Evolutionary conservation across 2,329 filamentous ascomycete genomes (phyloP).

Genomic region (Fusarium algeriense): DNA sequence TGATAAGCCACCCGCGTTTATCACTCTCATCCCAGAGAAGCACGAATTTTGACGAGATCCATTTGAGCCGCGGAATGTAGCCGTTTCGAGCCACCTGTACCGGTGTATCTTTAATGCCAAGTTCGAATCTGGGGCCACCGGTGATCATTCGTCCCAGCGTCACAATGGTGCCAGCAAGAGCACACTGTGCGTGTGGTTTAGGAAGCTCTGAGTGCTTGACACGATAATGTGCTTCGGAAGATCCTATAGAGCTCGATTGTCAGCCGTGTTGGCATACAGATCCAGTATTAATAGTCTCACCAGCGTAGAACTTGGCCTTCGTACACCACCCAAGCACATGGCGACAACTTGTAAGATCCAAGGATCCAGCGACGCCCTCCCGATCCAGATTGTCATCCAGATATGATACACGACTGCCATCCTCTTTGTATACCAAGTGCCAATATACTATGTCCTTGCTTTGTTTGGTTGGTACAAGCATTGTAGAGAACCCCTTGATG

Average conservation of each 20-base stretch:
- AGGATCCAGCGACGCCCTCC: accelerated
- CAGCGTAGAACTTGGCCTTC: not conserved
- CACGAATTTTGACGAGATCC: not conserved
- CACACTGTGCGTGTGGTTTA: not conserved
- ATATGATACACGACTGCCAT: not conserved
- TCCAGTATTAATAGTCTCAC: not conserved
- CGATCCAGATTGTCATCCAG: not conserved
- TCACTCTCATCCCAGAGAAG: not conserved
- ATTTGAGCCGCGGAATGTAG: not conserved
- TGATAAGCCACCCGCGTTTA: not conserved
- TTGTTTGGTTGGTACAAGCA: not conserved
- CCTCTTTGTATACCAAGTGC: not conserved
- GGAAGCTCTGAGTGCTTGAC: not conserved
- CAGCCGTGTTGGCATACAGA: not conserved
- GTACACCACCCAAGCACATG: slow-evolving; percentile 11
- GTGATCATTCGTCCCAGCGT: not conserved
- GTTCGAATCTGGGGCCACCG: not conserved
- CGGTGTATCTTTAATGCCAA: not conserved
- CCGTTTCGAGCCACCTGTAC: not conserved
- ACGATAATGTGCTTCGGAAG: not conserved
- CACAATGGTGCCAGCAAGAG: not conserved
- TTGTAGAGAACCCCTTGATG: not conserved
- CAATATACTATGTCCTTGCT: not conserved
- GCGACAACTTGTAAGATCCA: not conserved
- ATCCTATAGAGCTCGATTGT: not conserved